Base-by-base conservation (phyloP, 441 rosid species). In the Pelargonium australe region DNA sequence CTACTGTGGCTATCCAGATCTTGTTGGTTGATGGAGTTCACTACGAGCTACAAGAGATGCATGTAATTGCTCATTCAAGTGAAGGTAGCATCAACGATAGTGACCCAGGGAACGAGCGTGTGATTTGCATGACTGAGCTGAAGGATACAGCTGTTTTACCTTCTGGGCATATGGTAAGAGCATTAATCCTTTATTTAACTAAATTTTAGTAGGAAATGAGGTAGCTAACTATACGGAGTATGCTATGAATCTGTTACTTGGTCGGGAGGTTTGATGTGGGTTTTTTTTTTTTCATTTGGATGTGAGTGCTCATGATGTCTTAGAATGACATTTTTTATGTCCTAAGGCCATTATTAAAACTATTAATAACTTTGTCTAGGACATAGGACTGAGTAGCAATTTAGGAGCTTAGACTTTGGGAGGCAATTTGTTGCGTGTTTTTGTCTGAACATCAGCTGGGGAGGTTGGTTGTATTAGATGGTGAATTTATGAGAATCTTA, bases 91-190 rank as follows among this genome's bases (percentile, higher is more conserved):
- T 86, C 71, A 81, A 82, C 57, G 90, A 87, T 40, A 80, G 77
- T 82, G 94, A 86, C 75, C 76, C 82, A 2, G 96, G 97, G 70
- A 89, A 90, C 77, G 96, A 92, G 63, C 90, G 97, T 70, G 95
- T 90, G 53, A 87, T 92, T 69, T 92, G 98, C 87, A 83, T 89
- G 97, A 85, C 90, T 65, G 96, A 92, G 81, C 91, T 87, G 14
- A 87, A 90, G 82, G 90, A 90, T 81, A 92, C 94, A 1, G 89
- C 96, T 37, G 84, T 84, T 3, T 73, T 92, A 72, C 98, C 98
- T 55, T 92, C 97, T 82, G 78, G 98, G 44, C 98, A 92, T 79
- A 83, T 90, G 98, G 98, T 90, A 77, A 86, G 83, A 64, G 2
- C 66, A 49, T 71, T 47, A 58, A 37, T 19, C 64, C 60, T 69